A percentile compares a stretch with the other conserved stretches of the same genome.
Conservation (phyloP, 768 basidiomycete genomes). For the Calocybe cyanea region DNA sequence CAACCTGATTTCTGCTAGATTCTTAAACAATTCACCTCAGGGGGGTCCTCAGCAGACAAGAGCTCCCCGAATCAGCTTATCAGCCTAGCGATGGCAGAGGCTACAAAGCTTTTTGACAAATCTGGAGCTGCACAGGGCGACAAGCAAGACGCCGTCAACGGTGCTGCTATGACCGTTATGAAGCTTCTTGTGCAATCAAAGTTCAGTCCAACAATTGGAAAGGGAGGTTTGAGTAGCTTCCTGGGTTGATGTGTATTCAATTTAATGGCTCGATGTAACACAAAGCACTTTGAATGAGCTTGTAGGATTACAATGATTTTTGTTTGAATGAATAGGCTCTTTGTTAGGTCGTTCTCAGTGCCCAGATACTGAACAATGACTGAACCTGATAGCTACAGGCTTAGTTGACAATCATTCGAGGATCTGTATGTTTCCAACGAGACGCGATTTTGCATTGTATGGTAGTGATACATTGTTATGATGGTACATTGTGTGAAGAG, state of each 20-base stretch:
- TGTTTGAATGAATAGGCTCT: no score
- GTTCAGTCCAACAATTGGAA: slow-evolving; percentile 49
- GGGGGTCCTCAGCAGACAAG: slow-evolving; percentile 36
- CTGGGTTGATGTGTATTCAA: slow-evolving; percentile 34
- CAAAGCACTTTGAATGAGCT: no score
- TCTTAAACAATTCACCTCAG: slow-evolving; percentile 65
- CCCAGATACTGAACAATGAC: no score
- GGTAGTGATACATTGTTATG: no score
- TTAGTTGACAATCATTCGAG: no score
- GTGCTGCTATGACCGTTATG: slow-evolving; percentile 83
- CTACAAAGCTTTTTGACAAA: slow-evolving; percentile 69
- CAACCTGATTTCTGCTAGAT: slow-evolving; percentile 39
- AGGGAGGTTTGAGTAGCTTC: slow-evolving; percentile 55
- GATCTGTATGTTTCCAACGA: no score
- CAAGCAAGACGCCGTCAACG: slow-evolving; percentile 83
- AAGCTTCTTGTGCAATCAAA: slow-evolving; percentile 76
- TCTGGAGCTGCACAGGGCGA: slow-evolving; percentile 60
- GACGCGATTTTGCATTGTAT: no score
- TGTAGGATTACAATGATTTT: no score
- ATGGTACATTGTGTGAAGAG: no score
- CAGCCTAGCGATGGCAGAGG: slow-evolving; percentile 84
- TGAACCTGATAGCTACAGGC: no score
- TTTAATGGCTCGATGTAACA: slow-evolving; percentile 1
- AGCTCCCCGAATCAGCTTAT: slow-evolving; percentile 63
- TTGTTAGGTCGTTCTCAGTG: no score